phyloP scores from a whole-genome alignment of 208 protist genomes.

The Crithidia mellificae region DNA sequence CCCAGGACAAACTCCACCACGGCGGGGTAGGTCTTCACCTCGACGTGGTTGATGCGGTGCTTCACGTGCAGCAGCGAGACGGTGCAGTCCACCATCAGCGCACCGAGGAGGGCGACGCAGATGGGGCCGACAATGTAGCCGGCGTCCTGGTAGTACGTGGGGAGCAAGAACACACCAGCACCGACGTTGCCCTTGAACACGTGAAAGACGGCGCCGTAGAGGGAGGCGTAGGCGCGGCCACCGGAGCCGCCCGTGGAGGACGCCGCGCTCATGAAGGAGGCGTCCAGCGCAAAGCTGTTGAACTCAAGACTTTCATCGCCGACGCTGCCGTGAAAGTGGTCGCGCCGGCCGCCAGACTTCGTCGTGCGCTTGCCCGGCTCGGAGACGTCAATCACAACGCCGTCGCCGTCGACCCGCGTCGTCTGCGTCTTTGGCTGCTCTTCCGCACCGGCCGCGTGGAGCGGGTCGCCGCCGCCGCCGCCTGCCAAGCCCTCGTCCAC shows the following conservation, averaged over 20 bases:
- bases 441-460: neutral
- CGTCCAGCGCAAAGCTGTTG: constrained; percentile 50
- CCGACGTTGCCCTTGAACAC: constrained; percentile 91
- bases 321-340: constrained; percentile 22
- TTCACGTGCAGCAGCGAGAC: constrained; percentile 62
- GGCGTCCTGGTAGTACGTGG: constrained; percentile 76
- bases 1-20: constrained; percentile 77
- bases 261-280: constrained; percentile 37
- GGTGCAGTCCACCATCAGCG: constrained; percentile 79
- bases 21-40: constrained; percentile 73
- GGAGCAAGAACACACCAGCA: constrained; percentile 78
- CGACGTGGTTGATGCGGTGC: constrained; percentile 49
- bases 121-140: constrained; percentile 61
- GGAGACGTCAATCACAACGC: constrained; percentile 11
- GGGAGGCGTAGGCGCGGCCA: constrained; percentile 35
- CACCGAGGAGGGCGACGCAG: constrained; percentile 47
- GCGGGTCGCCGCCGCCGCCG: neutral
- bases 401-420: constrained; percentile 5
- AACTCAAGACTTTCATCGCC: constrained; percentile 35
- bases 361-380: constrained; percentile 10
- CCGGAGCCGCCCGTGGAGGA: constrained; percentile 17
- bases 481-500: neutral
- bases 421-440: constrained; percentile 2
- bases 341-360: neutral
- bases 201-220: constrained; percentile 72